Evolutionary conservation across 2,329 filamentous ascomycete species (phyloP).

Genomic region (Hypoxylon sp.): DNA sequence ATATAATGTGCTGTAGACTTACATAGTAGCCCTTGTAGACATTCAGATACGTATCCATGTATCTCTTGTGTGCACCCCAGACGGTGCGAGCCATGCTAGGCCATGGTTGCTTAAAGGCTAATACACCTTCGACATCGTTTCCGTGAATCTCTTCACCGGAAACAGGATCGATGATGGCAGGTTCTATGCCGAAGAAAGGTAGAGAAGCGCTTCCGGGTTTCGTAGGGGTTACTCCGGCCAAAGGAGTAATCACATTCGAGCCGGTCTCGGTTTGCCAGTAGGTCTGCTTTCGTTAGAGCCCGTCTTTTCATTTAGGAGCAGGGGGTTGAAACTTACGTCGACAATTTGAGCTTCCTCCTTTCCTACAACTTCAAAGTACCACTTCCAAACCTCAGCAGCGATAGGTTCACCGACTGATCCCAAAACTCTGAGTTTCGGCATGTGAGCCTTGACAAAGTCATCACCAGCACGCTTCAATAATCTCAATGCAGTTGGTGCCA

Average conservation of each 20-base stretch:
- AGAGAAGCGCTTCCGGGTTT: slow-evolving; percentile 97
- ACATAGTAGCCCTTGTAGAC: slow-evolving; percentile 99
- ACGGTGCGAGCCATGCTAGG: slow-evolving; percentile 98
- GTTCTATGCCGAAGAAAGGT: slow-evolving; percentile 98
- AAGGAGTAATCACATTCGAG: slow-evolving; percentile 93
- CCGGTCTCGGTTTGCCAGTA: slow-evolving; percentile 99
- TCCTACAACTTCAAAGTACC: slow-evolving; percentile 97
- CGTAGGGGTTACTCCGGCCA: slow-evolving; percentile 93
- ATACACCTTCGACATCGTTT: slow-evolving; percentile 96
- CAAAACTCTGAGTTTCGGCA: slow-evolving; percentile 90
- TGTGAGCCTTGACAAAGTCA: slow-evolving; percentile 88
- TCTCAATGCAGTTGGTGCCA: slow-evolving; percentile 93
- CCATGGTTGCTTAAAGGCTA: slow-evolving; percentile 98
- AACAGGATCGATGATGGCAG: slow-evolving; percentile 96
- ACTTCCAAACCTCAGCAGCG: slow-evolving; percentile 98
- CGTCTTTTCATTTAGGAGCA: slow-evolving; percentile 17
- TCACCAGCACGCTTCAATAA: slow-evolving; percentile 96
- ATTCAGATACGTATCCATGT: slow-evolving; percentile 98
- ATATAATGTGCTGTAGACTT: slow-evolving; percentile 60
- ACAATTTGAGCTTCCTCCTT: slow-evolving; percentile 94
- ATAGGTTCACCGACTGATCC: slow-evolving; percentile 98
- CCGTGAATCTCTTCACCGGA: slow-evolving; percentile 93
- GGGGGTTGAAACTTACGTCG: slow-evolving; percentile 77
- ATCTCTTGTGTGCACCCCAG: slow-evolving; percentile 97
- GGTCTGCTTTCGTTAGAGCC: slow-evolving; percentile 72